Percentiles rank a stretch among this genome's conserved stretches.
phyloP scores from a whole-genome alignment of 305 asterid species.

The Fraxinus floribunda region DNA sequence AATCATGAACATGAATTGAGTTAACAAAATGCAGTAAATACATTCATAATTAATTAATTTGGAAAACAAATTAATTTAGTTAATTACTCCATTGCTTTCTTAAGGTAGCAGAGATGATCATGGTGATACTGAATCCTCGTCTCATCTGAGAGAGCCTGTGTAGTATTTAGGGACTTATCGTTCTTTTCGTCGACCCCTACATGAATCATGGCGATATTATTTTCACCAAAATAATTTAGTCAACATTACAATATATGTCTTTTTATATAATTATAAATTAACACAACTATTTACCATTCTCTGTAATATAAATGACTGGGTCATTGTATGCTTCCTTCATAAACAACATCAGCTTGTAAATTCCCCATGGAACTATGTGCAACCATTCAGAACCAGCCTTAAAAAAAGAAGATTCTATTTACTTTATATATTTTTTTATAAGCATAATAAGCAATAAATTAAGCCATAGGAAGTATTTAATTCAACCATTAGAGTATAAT shows the following conservation, averaged over 20 bases:
- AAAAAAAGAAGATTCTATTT: not conserved
- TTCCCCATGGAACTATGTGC: not conserved
- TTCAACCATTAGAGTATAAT: too few species aligned
- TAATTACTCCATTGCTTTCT: not conserved
- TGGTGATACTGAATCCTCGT: constrained; percentile 43
- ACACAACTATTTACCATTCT: not conserved
- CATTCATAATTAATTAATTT: not conserved
- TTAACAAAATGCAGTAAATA: too few species aligned
- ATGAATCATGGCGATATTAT: not conserved
- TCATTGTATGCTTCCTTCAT: not conserved
- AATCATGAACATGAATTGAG: not conserved
- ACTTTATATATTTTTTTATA: not conserved
- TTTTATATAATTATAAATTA: too few species aligned
- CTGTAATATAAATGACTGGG: not conserved
- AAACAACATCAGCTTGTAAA: not conserved
- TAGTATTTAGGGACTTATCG: constrained; percentile 23
- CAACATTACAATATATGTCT: not conserved
- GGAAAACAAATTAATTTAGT: not conserved
- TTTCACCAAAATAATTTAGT: not conserved
- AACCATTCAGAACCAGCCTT: not conserved
- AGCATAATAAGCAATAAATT: not conserved
- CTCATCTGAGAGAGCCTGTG: constrained; percentile 35
- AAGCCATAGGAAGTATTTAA: not conserved
- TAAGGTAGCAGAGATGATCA: constrained; percentile 31
- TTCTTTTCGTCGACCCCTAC: constrained; percentile 42